These are phyloP conservation scores for Hyaloperonospora brassicae DNA, from an alignment of 352 stramenopile genomes.

Conservation along the genomic window DNA sequence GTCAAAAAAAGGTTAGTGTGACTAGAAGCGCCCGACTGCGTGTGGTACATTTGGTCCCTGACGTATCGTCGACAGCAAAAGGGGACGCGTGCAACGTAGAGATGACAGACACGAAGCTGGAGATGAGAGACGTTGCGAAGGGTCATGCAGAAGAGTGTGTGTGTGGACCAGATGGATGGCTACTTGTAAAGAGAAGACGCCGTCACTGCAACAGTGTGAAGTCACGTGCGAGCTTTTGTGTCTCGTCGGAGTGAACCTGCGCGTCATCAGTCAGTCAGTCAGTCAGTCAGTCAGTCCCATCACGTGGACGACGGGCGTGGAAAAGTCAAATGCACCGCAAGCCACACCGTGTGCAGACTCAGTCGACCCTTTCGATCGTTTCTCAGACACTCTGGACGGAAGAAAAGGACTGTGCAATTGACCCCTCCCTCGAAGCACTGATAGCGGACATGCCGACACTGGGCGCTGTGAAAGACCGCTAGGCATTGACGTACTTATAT, in stretches of 20 bases:
- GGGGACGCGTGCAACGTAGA: constrained; percentile 25
- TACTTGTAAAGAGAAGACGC: constrained; percentile 37
- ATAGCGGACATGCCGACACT: no score
- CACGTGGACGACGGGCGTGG: no score
- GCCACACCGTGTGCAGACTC: no score
- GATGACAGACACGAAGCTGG: constrained; percentile 27
- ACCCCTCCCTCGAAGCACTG: not conserved
- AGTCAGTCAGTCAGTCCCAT: no score
- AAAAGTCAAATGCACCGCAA: no score
- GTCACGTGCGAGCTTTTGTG: constrained; percentile 61
- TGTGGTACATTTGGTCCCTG: constrained; percentile 51
- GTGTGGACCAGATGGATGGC: constrained; percentile 59
- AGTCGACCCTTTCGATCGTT: no score
- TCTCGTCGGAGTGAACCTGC: constrained; percentile 7
- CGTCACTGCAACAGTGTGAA: constrained; percentile 27
- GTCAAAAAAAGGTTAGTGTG: constrained; percentile 54
- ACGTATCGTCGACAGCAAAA: constrained; percentile 37
- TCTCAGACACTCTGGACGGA: no score
- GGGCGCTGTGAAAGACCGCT: no score
- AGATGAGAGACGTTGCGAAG: constrained; percentile 39
- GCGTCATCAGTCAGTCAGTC: no score
- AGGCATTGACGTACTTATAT: no score
- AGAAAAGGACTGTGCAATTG: no score
- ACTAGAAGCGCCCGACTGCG: constrained; percentile 50
- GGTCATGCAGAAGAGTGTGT: constrained; percentile 40